These are phyloP conservation scores for Blumeriella jaapii DNA, from an alignment of 2,329 filamentous ascomycete species.

Conservation along the genomic window DNA sequence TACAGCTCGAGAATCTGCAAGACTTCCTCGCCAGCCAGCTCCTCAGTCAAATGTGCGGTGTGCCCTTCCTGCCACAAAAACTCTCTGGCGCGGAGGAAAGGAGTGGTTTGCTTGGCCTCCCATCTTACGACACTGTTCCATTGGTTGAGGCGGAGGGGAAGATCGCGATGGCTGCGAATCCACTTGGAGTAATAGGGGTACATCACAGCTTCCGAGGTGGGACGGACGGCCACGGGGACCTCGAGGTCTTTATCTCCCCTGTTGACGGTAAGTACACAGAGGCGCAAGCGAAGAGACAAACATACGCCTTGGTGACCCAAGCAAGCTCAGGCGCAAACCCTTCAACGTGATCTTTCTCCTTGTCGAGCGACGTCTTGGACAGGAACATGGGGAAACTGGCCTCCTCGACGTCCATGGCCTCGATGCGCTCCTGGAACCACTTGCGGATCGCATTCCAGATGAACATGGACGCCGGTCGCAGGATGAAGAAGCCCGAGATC, in stretches of 20 bases:
- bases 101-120: conserved; percentile 91
- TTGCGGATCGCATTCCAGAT: conserved; percentile 55
- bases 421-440: conserved; percentile 65
- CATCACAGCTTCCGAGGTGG: conserved; percentile 71
- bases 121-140: conserved; percentile 93
- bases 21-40: conserved; percentile 74
- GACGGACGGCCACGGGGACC: conserved; percentile 57
- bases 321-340: conserved; percentile 93
- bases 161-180: conserved; percentile 92
- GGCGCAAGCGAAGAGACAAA: conserved; percentile 15
- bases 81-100: conserved; percentile 83
- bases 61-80: conserved; percentile 91
- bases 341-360: conserved; percentile 90
- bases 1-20: conserved; percentile 90
- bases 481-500: conserved; percentile 93
- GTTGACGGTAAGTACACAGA: conserved; percentile 20
- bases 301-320: conserved; percentile 75
- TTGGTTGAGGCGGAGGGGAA: conserved; percentile 89
- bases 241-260: conserved; percentile 90
- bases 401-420: conserved; percentile 86
- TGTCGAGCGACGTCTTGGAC: conserved; percentile 68
- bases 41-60: conserved; percentile 77
- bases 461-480: conserved; percentile 60
- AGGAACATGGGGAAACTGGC: conserved; percentile 96
- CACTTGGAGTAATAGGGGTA: conserved; percentile 94